These are phyloP conservation scores for Bathelium albidoporum DNA, from an alignment of 495 filamentous ascomycete genomes.

Conservation along the genomic window DNA sequence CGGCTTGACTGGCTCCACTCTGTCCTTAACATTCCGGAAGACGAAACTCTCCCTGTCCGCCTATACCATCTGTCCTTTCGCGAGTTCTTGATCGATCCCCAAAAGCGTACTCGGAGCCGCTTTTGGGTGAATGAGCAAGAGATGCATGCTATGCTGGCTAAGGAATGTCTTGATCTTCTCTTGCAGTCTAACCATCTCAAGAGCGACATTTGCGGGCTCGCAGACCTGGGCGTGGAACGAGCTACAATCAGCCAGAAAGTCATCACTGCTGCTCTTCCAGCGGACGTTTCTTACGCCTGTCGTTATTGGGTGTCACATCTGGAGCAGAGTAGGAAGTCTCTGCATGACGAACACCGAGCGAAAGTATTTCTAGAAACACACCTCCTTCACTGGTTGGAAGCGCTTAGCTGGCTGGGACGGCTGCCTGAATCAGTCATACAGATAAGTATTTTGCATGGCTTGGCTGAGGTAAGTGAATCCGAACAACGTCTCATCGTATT, in stretches of 20 bases:
- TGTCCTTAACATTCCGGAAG: not conserved
- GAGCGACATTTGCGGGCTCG: not conserved
- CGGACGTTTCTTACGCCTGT: slow-evolving; percentile 26
- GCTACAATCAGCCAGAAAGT: not conserved
- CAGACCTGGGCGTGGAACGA: not conserved
- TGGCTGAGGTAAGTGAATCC: not conserved
- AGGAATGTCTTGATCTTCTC: not conserved
- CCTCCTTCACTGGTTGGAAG: slow-evolving; percentile 24
- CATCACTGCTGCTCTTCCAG: slow-evolving; percentile 5
- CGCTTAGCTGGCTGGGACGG: slow-evolving; percentile 12
- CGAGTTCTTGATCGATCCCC: not conserved
- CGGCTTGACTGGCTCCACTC: not conserved
- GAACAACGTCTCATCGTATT: no score
- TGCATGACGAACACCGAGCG: slow-evolving; percentile 14
- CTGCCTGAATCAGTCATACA: slow-evolving; percentile 8
- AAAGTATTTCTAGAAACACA: slow-evolving; percentile 15
- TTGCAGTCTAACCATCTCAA: not conserved
- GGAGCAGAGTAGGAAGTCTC: slow-evolving; percentile 6
- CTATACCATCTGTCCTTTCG: not conserved
- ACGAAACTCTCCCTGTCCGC: not conserved
- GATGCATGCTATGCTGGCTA: not conserved
- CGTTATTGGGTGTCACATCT: slow-evolving; percentile 27
- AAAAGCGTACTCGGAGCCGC: not conserved
- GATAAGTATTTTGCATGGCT: not conserved
- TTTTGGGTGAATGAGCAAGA: not conserved